A percentile compares a stretch with the other conserved stretches of the same genome.
Evolutionary conservation across 768 basidiomycete species (phyloP).

Genomic region (Coprinellus aureogranulatus): DNA sequence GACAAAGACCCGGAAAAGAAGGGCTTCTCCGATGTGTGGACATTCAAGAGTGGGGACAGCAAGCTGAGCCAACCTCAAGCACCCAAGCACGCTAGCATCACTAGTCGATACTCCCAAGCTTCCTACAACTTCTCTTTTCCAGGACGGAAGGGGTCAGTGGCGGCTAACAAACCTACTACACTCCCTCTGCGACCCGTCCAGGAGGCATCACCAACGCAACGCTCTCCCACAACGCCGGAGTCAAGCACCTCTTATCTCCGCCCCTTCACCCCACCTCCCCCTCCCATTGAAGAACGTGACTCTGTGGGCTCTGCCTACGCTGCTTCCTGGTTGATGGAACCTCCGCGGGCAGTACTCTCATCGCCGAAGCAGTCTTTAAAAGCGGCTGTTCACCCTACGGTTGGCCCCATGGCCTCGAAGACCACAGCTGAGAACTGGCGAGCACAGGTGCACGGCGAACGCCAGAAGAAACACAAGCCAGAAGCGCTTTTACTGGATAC

Average conservation of each 20-base stretch:
- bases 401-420: neutral
- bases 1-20: constrained; percentile 6
- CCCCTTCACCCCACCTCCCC: constrained; percentile 3
- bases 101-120: neutral
- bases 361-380: neutral
- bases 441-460: too few species aligned
- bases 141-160: neutral
- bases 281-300: neutral
- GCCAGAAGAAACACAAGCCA: constrained; percentile 1
- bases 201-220: too few species aligned
- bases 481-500: neutral
- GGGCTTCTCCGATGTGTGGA: neutral
- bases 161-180: neutral
- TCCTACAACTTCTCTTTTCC: constrained; percentile 1
- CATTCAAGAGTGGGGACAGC: neutral
- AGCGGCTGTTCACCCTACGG: neutral
- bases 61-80: neutral
- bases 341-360: neutral
- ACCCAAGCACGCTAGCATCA: neutral
- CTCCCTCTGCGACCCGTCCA: neutral
- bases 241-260: neutral
- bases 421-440: too few species aligned
- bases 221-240: too few species aligned
- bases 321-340: neutral
- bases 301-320: neutral